Percentiles rank a stretch among this genome's conserved stretches.
These are phyloP conservation scores for Cyclocybe aegerita DNA, from an alignment of 768 basidiomycete genomes.

Conservation along the genomic window DNA sequence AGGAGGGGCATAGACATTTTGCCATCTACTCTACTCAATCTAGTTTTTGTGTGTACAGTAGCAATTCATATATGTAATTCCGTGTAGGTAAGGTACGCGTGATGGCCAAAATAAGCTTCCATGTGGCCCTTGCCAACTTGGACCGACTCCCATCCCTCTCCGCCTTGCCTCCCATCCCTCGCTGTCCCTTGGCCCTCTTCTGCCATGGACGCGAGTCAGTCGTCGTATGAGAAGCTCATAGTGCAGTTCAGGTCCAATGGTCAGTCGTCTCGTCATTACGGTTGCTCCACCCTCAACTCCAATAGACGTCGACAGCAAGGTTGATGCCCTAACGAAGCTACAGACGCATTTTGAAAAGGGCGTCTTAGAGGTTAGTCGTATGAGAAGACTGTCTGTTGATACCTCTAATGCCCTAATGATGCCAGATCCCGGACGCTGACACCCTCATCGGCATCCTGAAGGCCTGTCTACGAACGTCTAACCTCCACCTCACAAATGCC, in stretches of 20 bases:
- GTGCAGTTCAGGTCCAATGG: conserved; percentile 67
- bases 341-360: conserved; percentile 69
- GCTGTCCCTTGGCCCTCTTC: conserved; percentile 7
- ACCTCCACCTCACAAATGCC: conserved; percentile 80
- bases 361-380: conserved; percentile 57
- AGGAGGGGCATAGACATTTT: neutral
- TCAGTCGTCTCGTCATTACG: conserved; percentile 23
- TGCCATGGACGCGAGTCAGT: conserved; percentile 53
- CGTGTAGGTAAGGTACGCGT: neutral
- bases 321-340: conserved; percentile 78
- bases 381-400: neutral
- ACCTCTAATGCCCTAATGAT: conserved; percentile 3
- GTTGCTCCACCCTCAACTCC: conserved; percentile 2
- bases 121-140: neutral
- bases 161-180: conserved; percentile 3
- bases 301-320: conserved; percentile 76
- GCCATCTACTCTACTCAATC: too few species aligned
- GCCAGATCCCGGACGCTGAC: conserved; percentile 73
- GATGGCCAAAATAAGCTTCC: too few species aligned
- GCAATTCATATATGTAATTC: neutral
- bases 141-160: conserved; percentile 3
- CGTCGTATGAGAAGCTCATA: conserved; percentile 57
- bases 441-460: conserved; percentile 68
- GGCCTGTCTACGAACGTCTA: conserved; percentile 73
- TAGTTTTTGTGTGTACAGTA: neutral